Percentiles rank a stretch among this genome's conserved stretches.
These are phyloP conservation scores for Ziziphus jujuba DNA, from an alignment of 306 rosid species.

Conservation along the genomic window DNA sequence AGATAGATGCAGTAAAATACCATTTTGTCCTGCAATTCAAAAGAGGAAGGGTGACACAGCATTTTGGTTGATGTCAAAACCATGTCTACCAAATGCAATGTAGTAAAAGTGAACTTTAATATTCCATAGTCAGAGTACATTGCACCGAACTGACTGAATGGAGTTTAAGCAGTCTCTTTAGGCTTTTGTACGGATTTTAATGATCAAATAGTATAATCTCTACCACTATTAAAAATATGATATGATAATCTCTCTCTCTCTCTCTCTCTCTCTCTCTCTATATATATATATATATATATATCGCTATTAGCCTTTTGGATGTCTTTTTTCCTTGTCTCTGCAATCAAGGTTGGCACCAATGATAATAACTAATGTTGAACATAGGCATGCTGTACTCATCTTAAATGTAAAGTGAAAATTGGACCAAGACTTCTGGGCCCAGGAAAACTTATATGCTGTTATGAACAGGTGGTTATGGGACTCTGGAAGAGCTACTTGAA, in stretches of 20 bases:
- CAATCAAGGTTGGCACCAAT: no score
- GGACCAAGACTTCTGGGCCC: neutral
- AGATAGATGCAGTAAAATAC: neutral
- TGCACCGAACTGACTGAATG: neutral
- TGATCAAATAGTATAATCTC: neutral
- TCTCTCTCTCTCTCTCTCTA: neutral
- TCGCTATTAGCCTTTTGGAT: neutral
- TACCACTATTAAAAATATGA: neutral
- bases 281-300: no score
- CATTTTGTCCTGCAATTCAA: neutral
- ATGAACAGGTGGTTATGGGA: slow-evolving; percentile 91
- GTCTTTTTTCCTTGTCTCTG: no score
- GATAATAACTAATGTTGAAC: neutral
- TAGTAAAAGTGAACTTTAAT: neutral
- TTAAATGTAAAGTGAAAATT: neutral
- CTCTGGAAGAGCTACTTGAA: slow-evolving; percentile 95
- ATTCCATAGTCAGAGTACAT: neutral
- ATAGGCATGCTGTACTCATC: neutral
- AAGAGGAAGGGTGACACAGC: neutral
- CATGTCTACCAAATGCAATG: neutral
- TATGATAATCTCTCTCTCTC: neutral
- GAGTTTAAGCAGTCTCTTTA: slow-evolving; percentile 6
- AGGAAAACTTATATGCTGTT: slow-evolving; percentile 22
- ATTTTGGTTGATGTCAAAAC: neutral
- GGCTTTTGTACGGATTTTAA: neutral